Conservation (phyloP, 257 asterid genomes). For the Solanum chaucha region DNA sequence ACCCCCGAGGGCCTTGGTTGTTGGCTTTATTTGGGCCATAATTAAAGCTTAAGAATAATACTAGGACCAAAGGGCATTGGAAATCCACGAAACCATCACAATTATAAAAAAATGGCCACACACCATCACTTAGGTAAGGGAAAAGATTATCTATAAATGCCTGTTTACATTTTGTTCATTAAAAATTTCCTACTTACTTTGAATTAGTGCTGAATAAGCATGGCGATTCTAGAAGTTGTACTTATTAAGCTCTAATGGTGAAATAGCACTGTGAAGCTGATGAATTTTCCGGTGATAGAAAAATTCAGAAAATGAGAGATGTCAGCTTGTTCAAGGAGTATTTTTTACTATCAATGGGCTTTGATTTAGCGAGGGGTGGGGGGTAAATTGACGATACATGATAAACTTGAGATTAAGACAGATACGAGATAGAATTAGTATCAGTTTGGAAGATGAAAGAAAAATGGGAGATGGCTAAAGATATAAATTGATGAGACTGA, state of each 20-base stretch:
- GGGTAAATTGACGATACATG: not conserved
- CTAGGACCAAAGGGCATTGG: not conserved
- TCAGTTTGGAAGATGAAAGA: not conserved
- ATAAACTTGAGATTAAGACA: not conserved
- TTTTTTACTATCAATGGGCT: not conserved
- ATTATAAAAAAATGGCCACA: not conserved
- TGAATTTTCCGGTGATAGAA: not conserved
- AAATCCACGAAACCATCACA: not conserved
- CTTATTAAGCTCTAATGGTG: not conserved
- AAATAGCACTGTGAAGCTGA: not conserved
- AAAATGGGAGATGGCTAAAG: not conserved
- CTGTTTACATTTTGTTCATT: not conserved
- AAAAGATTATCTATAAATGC: not conserved
- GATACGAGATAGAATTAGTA: not conserved
- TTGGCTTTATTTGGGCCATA: not conserved
- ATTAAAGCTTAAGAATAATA: not conserved
- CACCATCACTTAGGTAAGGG: not conserved
- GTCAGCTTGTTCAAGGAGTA: not conserved
- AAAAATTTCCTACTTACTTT: not conserved
- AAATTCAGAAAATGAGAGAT: not conserved
- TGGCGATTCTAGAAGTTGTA: too few species aligned
- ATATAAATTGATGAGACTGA: not conserved
- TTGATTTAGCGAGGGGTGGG: not conserved
- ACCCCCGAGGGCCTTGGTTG: not conserved
- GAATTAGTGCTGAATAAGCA: not conserved